Base-by-base conservation (phyloP, 306 rosid genomes). In the Quercus suber region DNA sequence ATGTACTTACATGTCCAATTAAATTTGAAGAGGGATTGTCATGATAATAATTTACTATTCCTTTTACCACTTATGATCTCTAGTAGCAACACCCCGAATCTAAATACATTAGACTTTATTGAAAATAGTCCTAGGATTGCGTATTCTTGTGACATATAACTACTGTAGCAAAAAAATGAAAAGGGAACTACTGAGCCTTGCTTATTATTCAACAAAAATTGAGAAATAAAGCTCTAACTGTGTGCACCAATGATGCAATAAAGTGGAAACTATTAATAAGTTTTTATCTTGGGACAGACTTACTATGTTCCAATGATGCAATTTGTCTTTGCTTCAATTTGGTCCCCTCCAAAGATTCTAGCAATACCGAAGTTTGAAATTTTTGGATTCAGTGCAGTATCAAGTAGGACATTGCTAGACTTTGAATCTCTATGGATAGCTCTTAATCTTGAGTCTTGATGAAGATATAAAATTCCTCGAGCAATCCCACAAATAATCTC, bases 321-420 rank as follows among this genome's bases (percentile, higher is more conserved):
- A 6, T 83, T 84, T 45, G 94, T 92, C 23, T 82, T 79, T 74
- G 88, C 90, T 88, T 85, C 88, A 59, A 82, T 81, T 77, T 90
- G 91, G 55, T 89, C 79, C 6, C 79, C 82, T 45, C 90, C 87
- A 60, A 92, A 85, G 71, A 92, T 89, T 81, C 86, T 88, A 73
- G 94, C 91, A 89, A 88, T 85, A 6, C 93, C 89, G 69, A 90
- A 92, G 76, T 90, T 85, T 41, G 89, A 83, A 69, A 90, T 87
- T 75, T 90, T 92, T 1, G 91, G 93, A 20, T 90, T 84, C 84
- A 90, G 43, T 69, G 45, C 45, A 41, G 73, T 69, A 43, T 90
- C 94, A 3, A 92, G 31, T 35, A 92, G 78, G 9, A 92, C 80
- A 78, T 92, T 90, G 72, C 91, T 87, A 0, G 86, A 87, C 73